phyloP scores from a whole-genome alignment of 495 filamentous ascomycete genomes.

The Wilcoxina mikolae region DNA sequence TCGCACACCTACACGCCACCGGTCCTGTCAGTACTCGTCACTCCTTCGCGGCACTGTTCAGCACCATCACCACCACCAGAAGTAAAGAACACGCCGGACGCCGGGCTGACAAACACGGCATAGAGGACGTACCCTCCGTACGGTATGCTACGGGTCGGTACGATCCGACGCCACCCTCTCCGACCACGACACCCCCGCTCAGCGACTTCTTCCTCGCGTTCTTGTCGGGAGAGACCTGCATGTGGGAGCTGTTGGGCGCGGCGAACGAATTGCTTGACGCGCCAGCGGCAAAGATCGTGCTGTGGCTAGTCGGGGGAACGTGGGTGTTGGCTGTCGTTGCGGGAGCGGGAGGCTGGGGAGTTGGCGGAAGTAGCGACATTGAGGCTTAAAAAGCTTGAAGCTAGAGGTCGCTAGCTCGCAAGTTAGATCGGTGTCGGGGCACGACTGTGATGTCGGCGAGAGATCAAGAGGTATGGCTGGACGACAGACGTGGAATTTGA shows the following conservation, averaged over 20 bases:
- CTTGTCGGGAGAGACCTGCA: constrained; percentile 1
- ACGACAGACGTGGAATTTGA: no score
- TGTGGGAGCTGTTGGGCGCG: neutral
- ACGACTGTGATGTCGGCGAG: no score
- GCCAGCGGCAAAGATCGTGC: neutral
- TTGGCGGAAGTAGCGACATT: constrained; percentile 1
- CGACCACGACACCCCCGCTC: neutral
- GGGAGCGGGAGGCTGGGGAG: neutral
- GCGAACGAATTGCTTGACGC: neutral
- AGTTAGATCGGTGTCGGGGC: no score
- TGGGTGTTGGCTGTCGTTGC: neutral
- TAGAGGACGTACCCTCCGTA: constrained; percentile 20
- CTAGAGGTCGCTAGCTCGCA: no score
- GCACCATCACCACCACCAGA: no score
- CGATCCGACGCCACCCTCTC: neutral
- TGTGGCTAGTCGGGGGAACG: neutral
- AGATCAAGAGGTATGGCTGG: no score
- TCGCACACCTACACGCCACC: constrained; percentile 48
- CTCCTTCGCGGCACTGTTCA: neutral
- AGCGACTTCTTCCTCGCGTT: constrained; percentile 1
- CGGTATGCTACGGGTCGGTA: constrained; percentile 26
- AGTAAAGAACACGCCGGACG: no score
- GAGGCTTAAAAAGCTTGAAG: constrained; percentile 1
- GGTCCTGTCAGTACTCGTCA: neutral
- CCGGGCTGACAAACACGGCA: no score